Evolutionary conservation across 2,329 filamentous ascomycete genomes (phyloP).

Genomic region (Acarospora socialis): DNA sequence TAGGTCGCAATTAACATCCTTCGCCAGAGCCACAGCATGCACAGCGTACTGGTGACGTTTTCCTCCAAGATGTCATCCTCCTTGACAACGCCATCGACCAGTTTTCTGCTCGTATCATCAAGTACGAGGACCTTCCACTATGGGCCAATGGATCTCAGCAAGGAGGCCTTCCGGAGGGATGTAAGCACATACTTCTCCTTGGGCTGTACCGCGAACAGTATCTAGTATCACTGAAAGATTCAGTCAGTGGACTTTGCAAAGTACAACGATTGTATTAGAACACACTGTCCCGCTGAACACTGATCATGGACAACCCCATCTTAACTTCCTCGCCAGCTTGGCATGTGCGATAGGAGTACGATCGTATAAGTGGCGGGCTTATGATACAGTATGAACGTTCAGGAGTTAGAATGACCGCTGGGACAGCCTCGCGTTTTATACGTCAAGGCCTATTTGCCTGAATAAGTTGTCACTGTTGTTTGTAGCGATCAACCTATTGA

Average conservation of each 20-base stretch:
- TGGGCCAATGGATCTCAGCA: conserved; percentile 17
- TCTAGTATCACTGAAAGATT: conserved; percentile 53
- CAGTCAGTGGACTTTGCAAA: no score
- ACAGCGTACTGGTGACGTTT: conserved; percentile 73
- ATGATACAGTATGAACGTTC: no score
- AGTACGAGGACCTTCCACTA: conserved; percentile 96
- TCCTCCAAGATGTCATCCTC: conserved; percentile 95
- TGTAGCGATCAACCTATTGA: no score
- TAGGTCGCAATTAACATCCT: conserved; percentile 27
- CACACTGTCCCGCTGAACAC: conserved; percentile 67
- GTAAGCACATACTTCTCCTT: conserved; percentile 53
- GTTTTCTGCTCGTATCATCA: conserved; percentile 67
- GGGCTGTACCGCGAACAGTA: conserved; percentile 63
- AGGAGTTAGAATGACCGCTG: no score
- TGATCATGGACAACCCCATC: conserved; percentile 75
- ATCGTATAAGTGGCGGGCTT: no score
- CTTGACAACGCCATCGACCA: conserved; percentile 81
- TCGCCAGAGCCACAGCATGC: conserved; percentile 10
- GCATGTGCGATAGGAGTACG: no score
- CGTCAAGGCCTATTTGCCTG: no score
- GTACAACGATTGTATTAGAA: no score
- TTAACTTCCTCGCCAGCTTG: no score
- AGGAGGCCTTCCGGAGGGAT: conserved; percentile 15
- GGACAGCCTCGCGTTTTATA: no score
- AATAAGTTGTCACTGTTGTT: no score